Conservation (phyloP, 352 stramenopile species). For the Pythium dissimile region DNA sequence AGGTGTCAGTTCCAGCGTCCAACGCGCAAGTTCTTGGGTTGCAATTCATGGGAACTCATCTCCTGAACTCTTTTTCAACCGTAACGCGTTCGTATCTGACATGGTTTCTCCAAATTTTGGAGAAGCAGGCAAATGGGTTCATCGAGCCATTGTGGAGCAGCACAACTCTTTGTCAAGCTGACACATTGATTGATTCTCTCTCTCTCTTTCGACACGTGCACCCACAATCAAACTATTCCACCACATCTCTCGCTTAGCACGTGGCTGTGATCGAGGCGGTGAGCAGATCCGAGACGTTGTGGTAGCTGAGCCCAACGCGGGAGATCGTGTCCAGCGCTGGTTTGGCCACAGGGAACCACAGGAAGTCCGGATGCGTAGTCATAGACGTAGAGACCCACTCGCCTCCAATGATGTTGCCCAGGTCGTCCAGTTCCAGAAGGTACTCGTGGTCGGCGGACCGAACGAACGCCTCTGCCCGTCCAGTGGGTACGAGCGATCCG, state of each 20-base stretch:
- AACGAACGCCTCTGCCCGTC: neutral
- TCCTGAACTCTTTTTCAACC: neutral
- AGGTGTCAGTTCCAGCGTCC: too few species aligned
- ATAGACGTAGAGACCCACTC: slow-evolving; percentile 11
- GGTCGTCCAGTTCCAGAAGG: slow-evolving; percentile 14
- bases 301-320: slow-evolving; percentile 9
- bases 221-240: too few species aligned
- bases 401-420: slow-evolving; percentile 14
- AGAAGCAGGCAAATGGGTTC: neutral
- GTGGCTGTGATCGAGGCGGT: neutral
- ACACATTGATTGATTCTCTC: too few species aligned
- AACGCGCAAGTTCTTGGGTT: neutral
- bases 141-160: too few species aligned
- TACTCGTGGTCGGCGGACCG: slow-evolving; percentile 9
- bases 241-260: slow-evolving; percentile 6
- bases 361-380: slow-evolving; percentile 10
- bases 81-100: slow-evolving; percentile 4
- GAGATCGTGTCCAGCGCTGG: neutral
- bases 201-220: too few species aligned
- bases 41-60: neutral
- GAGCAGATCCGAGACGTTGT: slow-evolving; percentile 11
- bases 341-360: slow-evolving; percentile 10
- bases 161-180: too few species aligned
- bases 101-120: neutral
- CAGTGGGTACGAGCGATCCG: slow-evolving; percentile 3